These are phyloP conservation scores for Hypoxylon lienhwacheense DNA, from an alignment of 495 filamentous ascomycete species.

Conservation along the genomic window DNA sequence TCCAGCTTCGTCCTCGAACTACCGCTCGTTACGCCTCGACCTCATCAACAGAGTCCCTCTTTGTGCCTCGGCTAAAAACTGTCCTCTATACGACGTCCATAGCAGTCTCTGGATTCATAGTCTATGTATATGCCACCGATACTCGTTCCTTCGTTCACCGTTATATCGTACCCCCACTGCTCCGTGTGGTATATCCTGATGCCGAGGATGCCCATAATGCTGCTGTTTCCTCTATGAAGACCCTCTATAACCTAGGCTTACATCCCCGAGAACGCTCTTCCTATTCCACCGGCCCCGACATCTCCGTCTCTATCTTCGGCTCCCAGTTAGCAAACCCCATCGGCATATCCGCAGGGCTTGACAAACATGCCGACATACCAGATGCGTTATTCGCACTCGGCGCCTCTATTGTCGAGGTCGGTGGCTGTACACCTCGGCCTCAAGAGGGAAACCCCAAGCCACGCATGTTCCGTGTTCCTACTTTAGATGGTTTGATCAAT, in stretches of 20 bases:
- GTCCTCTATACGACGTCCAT: slow-evolving; percentile 60
- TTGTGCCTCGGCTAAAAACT: slow-evolving; percentile 49
- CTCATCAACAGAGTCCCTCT: slow-evolving; percentile 39
- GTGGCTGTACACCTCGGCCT: slow-evolving; percentile 80
- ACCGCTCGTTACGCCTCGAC: slow-evolving; percentile 45
- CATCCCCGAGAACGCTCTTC: slow-evolving; percentile 72
- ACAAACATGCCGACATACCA: slow-evolving; percentile 89
- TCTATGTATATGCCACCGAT: slow-evolving; percentile 83
- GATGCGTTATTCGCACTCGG: slow-evolving; percentile 80
- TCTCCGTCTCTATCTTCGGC: slow-evolving; percentile 70
- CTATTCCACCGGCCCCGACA: slow-evolving; percentile 20
- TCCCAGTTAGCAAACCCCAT: slow-evolving; percentile 79
- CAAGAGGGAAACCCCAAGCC: slow-evolving; percentile 86
- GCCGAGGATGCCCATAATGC: slow-evolving; percentile 89
- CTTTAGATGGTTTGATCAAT: slow-evolving; percentile 85
- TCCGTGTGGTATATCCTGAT: slow-evolving; percentile 73
- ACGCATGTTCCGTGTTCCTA: slow-evolving; percentile 81
- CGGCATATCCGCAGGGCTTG: slow-evolving; percentile 88
- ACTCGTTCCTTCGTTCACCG: slow-evolving; percentile 84
- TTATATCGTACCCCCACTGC: slow-evolving; percentile 72
- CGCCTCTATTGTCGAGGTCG: slow-evolving; percentile 83
- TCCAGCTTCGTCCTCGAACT: slow-evolving; percentile 20
- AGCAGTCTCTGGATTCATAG: slow-evolving; percentile 36
- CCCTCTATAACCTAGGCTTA: slow-evolving; percentile 64
- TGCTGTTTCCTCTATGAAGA: slow-evolving; percentile 69